Evolutionary conservation across 202 grass and related monocot genomes (phyloP), one percentile per base, ranked within the genome.

Genomic region (Dendrocalamus latiflorus): DNA sequence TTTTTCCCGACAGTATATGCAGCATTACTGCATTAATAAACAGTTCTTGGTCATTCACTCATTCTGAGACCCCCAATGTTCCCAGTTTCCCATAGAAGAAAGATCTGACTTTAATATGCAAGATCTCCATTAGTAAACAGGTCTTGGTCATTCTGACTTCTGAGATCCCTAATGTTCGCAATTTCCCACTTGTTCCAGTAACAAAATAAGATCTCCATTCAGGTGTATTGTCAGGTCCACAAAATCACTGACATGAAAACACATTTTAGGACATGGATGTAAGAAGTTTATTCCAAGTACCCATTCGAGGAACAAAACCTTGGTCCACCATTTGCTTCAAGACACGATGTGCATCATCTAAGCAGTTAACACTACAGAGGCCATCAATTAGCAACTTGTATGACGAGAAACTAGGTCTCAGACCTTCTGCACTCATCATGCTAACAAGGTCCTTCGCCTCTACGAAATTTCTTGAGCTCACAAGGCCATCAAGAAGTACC

Each of bases 331-430:
- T 95, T 81, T 84, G 77, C 73, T 90, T 91, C 85, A 95, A 81
- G 61, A 95, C 83, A 74, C 68, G n/a, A 79, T 85, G 77, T 9
- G 87, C 95, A 72, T 86, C 77, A 73, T 87, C 86, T 70, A 95
- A 86, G 73, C 83, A 77, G 42, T 90, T 71, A 70, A 64, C 34
- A 78, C 76, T 89, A 84, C 95, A 95, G n/a, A 98, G 89, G 57
- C 95, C 95, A 76, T 91, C 87, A 83, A 93, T 91, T 11, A 89
- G 45, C 30, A 90, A 38, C 85, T 90, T 98, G 82, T 95, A 98
- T 13, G 95, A 98, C 28, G 67, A 82, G 41, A 93, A 98, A 64
- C 92, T 89, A 36, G 95, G 91, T 8, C 83, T 90, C 38, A 87
- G 34, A 66, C 83, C 60, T 79, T 95, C 87, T 72, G 63, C 66